Base-by-base conservation (phyloP, 2,329 filamentous ascomycete species). In the Fusarium sp. region DNA sequence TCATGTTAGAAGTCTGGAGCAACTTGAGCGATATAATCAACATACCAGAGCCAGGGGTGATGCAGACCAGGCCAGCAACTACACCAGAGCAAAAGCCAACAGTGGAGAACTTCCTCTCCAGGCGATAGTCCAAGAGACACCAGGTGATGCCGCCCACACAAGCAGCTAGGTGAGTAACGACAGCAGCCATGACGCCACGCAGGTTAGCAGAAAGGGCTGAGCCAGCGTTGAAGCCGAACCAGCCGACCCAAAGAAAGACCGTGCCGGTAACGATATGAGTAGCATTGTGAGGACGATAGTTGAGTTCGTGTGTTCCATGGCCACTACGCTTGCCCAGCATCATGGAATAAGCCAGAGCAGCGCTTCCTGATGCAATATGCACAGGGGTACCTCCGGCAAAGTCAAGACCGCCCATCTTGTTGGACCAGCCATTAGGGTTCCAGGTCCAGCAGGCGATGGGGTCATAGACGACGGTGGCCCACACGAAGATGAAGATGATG, bases 391-490 rank as follows among this genome's bases (percentile, higher is more conserved):
- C 94, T 68, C 94, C 94, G 22, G 94, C 94, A 75, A 96, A 97
- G 80, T 97, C 94, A 44, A 97, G 86, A 28, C 92, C 93, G 46
- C 94, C 94, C 81, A 97, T 87, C 70, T 88, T 85, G 80, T 87
- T 92, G 14, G 91, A 89, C 94, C 94, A 97, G 22, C 94, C 94
- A 33, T 84, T 83, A 1, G 92, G 80, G 78, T 97, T 97, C 94
- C 94, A 97, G 10, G 93, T 97, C 94, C 94, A 97, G 86, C 94
- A 97, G 45, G 94, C 94, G 77, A 97, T 94, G 3, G 94, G 92
- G 74, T 97, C 94, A 81, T 97, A 97, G 77, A 97, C 92, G 62
- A 97, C 77, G 7, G 94, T 97, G 2, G 91, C 87, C 94, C 94
- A 97, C 78, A 97, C 83, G 76, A 97, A 95, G 91, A 97, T 96